Evolutionary conservation across 805 yeast genomes (phyloP), one percentile per base, ranked within the genome.

Genomic region (Saturnispora saitoi): DNA sequence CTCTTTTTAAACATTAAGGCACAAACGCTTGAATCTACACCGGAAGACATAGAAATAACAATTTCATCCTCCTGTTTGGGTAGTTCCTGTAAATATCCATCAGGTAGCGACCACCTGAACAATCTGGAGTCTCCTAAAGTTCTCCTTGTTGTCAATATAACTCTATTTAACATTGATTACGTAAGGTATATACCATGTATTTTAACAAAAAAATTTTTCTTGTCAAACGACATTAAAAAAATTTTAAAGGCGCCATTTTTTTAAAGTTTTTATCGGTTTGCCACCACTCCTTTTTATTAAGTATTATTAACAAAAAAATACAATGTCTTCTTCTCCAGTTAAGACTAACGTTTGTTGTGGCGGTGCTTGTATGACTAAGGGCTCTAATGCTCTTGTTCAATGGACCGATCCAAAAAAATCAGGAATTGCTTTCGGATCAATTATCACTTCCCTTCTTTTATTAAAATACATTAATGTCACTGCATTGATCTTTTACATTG

Each of bases 21-120:
- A 3, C 85, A 77, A 1, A 90, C 88, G 1, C 96, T 83, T 0
- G 97, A 90, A 64, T 93, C 99, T 1, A 93, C 98, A 0, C 99
- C 99, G 0, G 95, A 86, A 1, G 96, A 87, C 96, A 93, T 86
- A 7, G 98, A 96, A 4, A 93, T 78, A 19, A 85, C 68, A 20
- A 91, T 76, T 47, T 74, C 77, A 57, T 86, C 95, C 30, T 71
- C 62, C 9, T 54, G 54, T 0, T 56, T 52, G 0, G 91, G 91
- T 17, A 56, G 52, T 4, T 59, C 63, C 60, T 72, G 87, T 51
- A 9, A 39, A 26, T 56, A 63, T 1, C 51, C 55, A 17, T 31
- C 17, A 7, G 22, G 42, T 17, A 37, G 9, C 17, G 19, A 11
- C 38, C 38, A 34, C 19, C 17, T 34, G 24, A 34, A 15, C 5